Conservation (phyloP, 768 basidiomycete species). For the Auricularia sp. region DNA sequence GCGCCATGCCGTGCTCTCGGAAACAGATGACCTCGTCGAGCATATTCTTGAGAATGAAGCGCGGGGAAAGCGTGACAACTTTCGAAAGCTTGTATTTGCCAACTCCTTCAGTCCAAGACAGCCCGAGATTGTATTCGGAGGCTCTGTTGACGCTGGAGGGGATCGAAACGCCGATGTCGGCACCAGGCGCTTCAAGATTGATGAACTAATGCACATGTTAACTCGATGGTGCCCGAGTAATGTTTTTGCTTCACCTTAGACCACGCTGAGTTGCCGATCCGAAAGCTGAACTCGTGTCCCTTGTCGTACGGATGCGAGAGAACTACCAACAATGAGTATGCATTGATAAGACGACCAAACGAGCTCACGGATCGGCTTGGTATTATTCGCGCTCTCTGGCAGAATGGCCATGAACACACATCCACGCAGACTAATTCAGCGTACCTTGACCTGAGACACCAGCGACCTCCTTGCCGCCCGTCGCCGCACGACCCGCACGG, state of each 20-base stretch:
- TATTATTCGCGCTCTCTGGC: not conserved
- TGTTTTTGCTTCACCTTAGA: constrained; percentile 49
- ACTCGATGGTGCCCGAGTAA: not conserved
- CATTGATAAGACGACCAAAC: not conserved
- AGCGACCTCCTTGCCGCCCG: constrained; percentile 63
- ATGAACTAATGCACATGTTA: constrained; percentile 40
- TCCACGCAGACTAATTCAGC: constrained; percentile 5
- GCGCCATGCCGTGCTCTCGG: constrained; percentile 73
- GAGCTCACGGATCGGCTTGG: constrained; percentile 10
- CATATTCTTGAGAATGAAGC: constrained; percentile 83
- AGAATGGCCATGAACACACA: not conserved
- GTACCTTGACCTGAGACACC: constrained; percentile 62
- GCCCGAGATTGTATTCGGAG: constrained; percentile 68
- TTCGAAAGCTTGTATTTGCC: constrained; percentile 97
- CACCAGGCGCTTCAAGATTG: constrained; percentile 83
- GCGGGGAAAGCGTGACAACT: constrained; percentile 81
- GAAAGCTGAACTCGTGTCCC: constrained; percentile 76
- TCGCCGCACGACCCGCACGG: constrained; percentile 49
- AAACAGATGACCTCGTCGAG: constrained; percentile 59
- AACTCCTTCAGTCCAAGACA: constrained; percentile 89
- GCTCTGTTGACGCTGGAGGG: constrained; percentile 49
- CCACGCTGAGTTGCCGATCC: constrained; percentile 75
- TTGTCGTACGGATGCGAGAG: constrained; percentile 73
- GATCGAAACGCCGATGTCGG: constrained; percentile 56
- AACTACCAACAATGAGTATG: constrained; percentile 36